Evolutionary conservation across 345 rosid species (phyloP), one percentile per base, ranked within the genome.

Genomic region (Pistacia atlantica): DNA sequence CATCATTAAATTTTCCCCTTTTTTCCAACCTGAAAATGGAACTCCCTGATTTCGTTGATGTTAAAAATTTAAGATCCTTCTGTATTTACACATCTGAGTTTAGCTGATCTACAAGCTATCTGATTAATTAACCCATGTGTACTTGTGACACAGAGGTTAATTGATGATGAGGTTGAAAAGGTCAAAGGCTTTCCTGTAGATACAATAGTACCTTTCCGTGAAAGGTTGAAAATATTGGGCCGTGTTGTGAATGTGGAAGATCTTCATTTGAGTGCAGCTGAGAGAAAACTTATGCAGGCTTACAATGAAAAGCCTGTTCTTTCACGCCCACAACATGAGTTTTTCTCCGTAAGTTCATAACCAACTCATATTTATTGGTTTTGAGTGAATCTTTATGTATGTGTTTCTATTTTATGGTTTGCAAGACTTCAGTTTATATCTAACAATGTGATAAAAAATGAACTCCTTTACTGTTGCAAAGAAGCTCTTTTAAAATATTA

Each of bases 221-320:
- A 97, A 80, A 90, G 99, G 80, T 80, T 96, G 83, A 92, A 96
- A 88, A 97, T 97, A 76, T 79, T 97, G 81, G 98, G 99, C 37
- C 97, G 98, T 46, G 92, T 97, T 79, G 97, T 81, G 69, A 97
- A 97, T 69, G 90, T 93, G 46, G 97, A 97, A 76, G 98, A 90
- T 82, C 97, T 97, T 69, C 94, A 91, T 78, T 73, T 97, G 79
- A 89, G 93, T 85, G 89, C 89, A 25, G 86, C 99, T 4, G 98
- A 97, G 89, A 97, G 87, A 83, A 97, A 94, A 78, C 91, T 97
- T 56, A 88, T 97, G 97, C 93, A 92, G 79, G 94, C 98, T 56
- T 97, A 94, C 85, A 97, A 97, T 69, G 99, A 97, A 77, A 97
- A 97, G 76, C 99, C 99, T 16, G 97, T 97, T 77, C 99, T 97